Evolutionary conservation across 331 rosid species (phyloP), one percentile per base, ranked within the genome.

Genomic region (Erythrophleum ivorense): DNA sequence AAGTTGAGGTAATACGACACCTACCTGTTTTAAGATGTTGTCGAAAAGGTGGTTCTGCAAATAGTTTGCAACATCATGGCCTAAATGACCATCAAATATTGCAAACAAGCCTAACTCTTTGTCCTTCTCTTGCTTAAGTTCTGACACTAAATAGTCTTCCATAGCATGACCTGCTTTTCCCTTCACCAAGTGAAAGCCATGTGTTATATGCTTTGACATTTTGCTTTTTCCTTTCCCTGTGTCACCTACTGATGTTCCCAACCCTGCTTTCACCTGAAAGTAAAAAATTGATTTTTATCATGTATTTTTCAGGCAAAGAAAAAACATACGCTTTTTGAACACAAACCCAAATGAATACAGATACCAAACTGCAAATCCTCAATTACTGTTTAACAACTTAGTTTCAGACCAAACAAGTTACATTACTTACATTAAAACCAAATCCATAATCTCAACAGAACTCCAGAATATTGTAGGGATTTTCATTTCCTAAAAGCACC

Each of bases 41-140:
- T 86, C 78, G 18, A 91, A 91, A 33, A 91, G 93, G 81, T 91
- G 82, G 82, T 57, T 70, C 19, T 86, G 92, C 84, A 91, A 88
- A 85, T 85, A 91, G 84, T 73, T 85, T 18, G 93, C 91, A 38
- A 91, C 88, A 76, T 88, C 86, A 68, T 91, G 92, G 67, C 96
- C 93, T 77, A 85, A 89, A 81, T 91, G 96, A 43, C 96, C 93
- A 84, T 91, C 96, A 53, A 89, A 91, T 76, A 91, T 91, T 7
- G 93, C 96, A 80, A 91, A 89, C 19, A 91, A 80, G 19, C 96
- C 96, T 71, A 91, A 76, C 15, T 89, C 89, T 6, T 77, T 73
- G 33, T 89, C 89, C n/a, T 76, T 80, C 24, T 81, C 76, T 78
- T 77, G 84, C 88, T 85, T 88, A 82, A 88, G 86, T 75, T 85